Percentiles rank a stretch among this genome's conserved stretches.
Evolutionary conservation across 495 filamentous ascomycete genomes (phyloP).

Genomic region (Astrothelium macrocarpum): DNA sequence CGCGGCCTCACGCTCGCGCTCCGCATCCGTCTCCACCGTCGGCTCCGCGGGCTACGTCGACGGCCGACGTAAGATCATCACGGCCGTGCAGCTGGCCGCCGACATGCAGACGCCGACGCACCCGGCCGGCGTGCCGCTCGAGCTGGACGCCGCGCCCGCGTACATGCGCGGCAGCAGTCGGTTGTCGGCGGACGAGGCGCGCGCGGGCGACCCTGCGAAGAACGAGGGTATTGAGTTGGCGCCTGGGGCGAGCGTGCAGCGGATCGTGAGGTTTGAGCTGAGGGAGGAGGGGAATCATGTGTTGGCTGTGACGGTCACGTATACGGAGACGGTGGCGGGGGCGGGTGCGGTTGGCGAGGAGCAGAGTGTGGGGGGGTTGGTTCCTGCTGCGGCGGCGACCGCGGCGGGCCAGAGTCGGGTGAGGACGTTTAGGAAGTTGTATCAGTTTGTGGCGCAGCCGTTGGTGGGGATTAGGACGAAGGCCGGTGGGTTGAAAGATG

Average conservation of each 20-base stretch:
- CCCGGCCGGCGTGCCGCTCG: conserved; percentile 41
- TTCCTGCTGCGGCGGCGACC: conserved; percentile 45
- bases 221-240: conserved; percentile 43
- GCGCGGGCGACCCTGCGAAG: conserved; percentile 27
- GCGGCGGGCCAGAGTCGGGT: conserved; percentile 43
- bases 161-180: background rate
- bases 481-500: conserved; percentile 48
- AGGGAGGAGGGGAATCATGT: conserved; percentile 92
- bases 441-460: conserved; percentile 89
- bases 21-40: conserved; percentile 34
- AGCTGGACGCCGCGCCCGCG: conserved; percentile 32
- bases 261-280: conserved; percentile 74
- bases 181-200: conserved; percentile 10
- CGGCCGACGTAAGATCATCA: conserved; percentile 39
- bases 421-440: conserved; percentile 87
- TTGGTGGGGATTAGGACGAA: conserved; percentile 88
- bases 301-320: conserved; percentile 87
- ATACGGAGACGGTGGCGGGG: conserved; percentile 52
- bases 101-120: conserved; percentile 88
- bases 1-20: conserved; percentile 13
- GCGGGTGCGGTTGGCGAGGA: conserved; percentile 21
- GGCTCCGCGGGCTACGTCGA: conserved; percentile 7
- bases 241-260: conserved; percentile 65
- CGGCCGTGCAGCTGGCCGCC: conserved; percentile 69
- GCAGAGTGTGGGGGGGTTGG: conserved; percentile 36